A percentile compares a stretch with the other conserved stretches of the same genome.
Evolutionary conservation across 768 basidiomycete species (phyloP).

Genomic region (Clitopilus passeckerianus): DNA sequence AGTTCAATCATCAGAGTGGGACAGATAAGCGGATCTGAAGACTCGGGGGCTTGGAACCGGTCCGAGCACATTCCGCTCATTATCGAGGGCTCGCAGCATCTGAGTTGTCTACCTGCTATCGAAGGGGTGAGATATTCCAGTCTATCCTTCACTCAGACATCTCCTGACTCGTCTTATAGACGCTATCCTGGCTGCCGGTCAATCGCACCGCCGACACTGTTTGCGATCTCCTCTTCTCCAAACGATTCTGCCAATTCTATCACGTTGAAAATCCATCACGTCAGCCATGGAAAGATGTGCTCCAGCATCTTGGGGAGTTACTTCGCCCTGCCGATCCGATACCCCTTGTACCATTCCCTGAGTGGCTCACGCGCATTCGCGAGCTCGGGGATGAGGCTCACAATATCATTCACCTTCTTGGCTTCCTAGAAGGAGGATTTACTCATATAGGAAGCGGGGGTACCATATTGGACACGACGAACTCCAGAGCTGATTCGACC

Average conservation of each 20-base stretch:
- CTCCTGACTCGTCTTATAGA: slow-evolving; percentile 12
- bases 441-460: slow-evolving; percentile 22
- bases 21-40: slow-evolving; percentile 32
- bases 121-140: slow-evolving; percentile 19
- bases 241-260: slow-evolving; percentile 22
- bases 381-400: slow-evolving; percentile 22
- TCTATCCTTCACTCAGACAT: not conserved
- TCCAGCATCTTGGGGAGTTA: slow-evolving; percentile 18
- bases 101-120: slow-evolving; percentile 22
- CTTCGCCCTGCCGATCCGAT: slow-evolving; percentile 11
- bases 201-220: slow-evolving; percentile 25
- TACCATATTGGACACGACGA: slow-evolving; percentile 23
- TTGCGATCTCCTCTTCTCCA: slow-evolving; percentile 25
- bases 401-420: slow-evolving; percentile 18
- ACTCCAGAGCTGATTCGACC: slow-evolving; percentile 17
- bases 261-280: slow-evolving; percentile 32
- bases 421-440: slow-evolving; percentile 28
- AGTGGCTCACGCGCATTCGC: slow-evolving; percentile 23
- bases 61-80: slow-evolving; percentile 30
- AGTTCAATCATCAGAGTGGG: slow-evolving; percentile 26
- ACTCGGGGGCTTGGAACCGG: slow-evolving; percentile 30
- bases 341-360: slow-evolving; percentile 17
- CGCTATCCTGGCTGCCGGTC: slow-evolving; percentile 31
- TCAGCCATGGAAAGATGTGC: slow-evolving; percentile 26
- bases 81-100: slow-evolving; percentile 20